Evolutionary conservation across 2,329 filamentous ascomycete genomes (phyloP), one percentile per base, ranked within the genome.

Genomic region (Clonostachys rosea): DNA sequence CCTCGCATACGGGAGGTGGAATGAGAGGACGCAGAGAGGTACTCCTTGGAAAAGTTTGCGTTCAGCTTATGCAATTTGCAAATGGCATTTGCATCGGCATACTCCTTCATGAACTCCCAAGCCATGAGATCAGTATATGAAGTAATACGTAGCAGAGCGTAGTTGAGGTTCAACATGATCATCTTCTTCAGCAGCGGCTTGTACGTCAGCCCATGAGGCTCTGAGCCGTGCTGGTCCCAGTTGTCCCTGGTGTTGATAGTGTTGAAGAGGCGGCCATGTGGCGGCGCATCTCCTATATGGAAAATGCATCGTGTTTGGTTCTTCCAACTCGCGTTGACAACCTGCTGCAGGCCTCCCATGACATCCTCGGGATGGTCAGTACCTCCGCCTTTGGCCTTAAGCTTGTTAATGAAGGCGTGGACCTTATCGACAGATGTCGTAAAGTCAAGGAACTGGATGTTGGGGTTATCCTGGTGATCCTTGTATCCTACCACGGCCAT

Each of bases 401-500:
- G 40, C 12, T 12, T 17, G 40, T 14, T 20, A 20, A 41, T 14
- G 16, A 41, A 41, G 13, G 13, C 6, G 40, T 18, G 40, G 6
- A 41, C 40, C 16, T 11, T 20, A 17, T 41, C 40, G 11, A 20
- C 12, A 13, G 40, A 41, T 30, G 40, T 14, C 16, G 40, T 41
- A 20, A 41, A 41, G 40, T 41, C 16, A 3, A 41, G 40, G 12
- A 17, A n/a, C 40, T 41, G 40, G 8, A 41, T 17, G 4, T 41
- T 41, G 6, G 16, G 13, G 13, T 41, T 17, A 17, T 41, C 40
- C 3, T 55, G 39, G 45, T 69, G 65, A 44, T 69, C 66, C 34
- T 62, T 68, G 51, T 69, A 69, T 0, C 56, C 57, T 0, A 69
- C 65, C 1, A 69, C 59, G 0, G 61, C 63, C 2, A 68, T 55